Conservation (phyloP, 768 basidiomycete genomes). For the Kwoniella dejecticola region DNA sequence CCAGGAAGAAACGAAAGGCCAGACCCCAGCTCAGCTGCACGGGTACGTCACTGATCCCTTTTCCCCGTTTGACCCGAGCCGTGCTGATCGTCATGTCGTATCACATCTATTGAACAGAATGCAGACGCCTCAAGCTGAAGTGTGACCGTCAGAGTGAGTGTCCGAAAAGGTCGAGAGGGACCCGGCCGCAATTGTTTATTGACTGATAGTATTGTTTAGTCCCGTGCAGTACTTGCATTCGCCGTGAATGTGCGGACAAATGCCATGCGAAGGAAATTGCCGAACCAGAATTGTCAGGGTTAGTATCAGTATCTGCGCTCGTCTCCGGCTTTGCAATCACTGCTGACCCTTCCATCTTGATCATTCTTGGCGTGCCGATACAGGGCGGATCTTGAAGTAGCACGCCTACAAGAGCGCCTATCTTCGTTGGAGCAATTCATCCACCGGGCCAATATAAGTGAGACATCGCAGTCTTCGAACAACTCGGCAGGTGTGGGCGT, state of each 20-base stretch:
- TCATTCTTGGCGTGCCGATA: no score
- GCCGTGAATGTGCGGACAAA: background rate
- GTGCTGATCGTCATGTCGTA: no score
- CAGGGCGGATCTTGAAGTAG: no score
- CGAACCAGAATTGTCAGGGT: background rate
- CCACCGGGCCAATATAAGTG: background rate
- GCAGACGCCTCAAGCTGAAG: background rate
- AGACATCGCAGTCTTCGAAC: no score
- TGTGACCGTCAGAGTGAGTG: background rate
- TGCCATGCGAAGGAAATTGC: background rate
- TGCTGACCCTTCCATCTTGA: no score
- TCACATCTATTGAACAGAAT: background rate
- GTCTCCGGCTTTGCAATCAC: background rate
- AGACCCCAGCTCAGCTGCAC: background rate
- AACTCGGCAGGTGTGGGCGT: no score
- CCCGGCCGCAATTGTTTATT: no score
- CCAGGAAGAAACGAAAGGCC: background rate
- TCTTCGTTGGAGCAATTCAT: background rate
- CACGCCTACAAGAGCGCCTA: background rate
- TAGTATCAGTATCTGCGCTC: background rate
- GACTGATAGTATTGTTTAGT: background rate
- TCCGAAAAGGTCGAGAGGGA: no score
- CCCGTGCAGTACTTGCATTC: background rate
- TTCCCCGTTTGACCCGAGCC: background rate
- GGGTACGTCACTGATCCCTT: background rate